Percentiles rank a stretch among this genome's conserved stretches.
phyloP scores from a whole-genome alignment of 129 eudicot genomes.

The Saussurea involucrata region DNA sequence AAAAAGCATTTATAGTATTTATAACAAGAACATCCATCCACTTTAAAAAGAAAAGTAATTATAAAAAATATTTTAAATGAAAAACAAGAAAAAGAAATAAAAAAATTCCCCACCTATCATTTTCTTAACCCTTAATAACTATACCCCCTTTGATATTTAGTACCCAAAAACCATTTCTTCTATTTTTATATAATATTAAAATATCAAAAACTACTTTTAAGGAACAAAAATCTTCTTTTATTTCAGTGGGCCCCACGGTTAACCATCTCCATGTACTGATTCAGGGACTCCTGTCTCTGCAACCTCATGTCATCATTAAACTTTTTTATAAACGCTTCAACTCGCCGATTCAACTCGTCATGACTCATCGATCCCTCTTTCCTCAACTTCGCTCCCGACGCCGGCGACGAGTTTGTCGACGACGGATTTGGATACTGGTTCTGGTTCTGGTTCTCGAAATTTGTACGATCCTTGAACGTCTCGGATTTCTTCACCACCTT shows the following conservation, averaged over 20 bases:
- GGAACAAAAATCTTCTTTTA: conserved; percentile 16
- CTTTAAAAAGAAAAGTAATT: not conserved
- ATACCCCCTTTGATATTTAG: conserved; percentile 15
- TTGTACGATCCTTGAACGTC: conserved; percentile 55
- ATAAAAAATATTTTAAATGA: not conserved
- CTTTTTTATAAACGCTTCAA: conserved; percentile 81
- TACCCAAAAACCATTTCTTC: conserved; percentile 3
- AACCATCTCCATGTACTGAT: conserved; percentile 65
- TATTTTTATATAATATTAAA: not conserved
- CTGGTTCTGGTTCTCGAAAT: conserved; percentile 30
- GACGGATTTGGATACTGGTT: conserved; percentile 10
- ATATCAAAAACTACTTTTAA: conserved; percentile 4
- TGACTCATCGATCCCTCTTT: conserved; percentile 72
- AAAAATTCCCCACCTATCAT: conserved; percentile 16
- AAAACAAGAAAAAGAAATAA: not conserved
- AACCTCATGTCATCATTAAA: conserved; percentile 84
- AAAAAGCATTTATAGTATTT: not conserved
- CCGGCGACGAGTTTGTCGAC: conserved; percentile 15
- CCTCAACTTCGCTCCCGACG: conserved; percentile 34
- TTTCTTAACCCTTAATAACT: not conserved
- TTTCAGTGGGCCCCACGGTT: conserved; percentile 46
- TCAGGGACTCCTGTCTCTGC: conserved; percentile 78
- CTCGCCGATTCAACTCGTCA: conserved; percentile 84
- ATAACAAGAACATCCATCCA: conserved; percentile 5
- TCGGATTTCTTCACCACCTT: conserved; percentile 44